phyloP scores from a whole-genome alignment of 768 basidiomycete species.

The Tephrocybe sp. region DNA sequence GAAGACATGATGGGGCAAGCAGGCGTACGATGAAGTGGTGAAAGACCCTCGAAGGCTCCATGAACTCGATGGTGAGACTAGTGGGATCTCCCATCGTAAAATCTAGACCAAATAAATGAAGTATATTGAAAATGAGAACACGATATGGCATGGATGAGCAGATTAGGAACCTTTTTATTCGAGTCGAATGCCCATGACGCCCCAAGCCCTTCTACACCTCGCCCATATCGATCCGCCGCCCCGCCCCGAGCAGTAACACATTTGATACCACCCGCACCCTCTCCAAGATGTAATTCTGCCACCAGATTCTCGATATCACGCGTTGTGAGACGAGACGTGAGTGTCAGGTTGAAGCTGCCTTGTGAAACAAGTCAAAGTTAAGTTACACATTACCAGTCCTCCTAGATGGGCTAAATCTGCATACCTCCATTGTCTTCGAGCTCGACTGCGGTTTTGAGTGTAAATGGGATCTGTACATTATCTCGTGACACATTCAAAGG shows the following conservation, averaged over 20 bases:
- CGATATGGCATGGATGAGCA: not conserved
- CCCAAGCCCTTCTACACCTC: slow-evolving; percentile 25
- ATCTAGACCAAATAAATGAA: slow-evolving; percentile 38
- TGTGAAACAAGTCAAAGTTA: slow-evolving; percentile 2
- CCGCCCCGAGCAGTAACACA: slow-evolving; percentile 60
- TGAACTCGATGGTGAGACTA: slow-evolving; percentile 60
- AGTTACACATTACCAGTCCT: not conserved
- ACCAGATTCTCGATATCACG: slow-evolving; percentile 69
- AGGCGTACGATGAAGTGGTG: slow-evolving; percentile 22
- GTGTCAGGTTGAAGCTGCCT: slow-evolving; percentile 61
- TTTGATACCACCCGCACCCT: slow-evolving; percentile 68
- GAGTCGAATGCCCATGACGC: slow-evolving; percentile 84
- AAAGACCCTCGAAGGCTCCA: slow-evolving; percentile 81
- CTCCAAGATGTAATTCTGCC: slow-evolving; percentile 73
- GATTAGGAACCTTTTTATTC: slow-evolving; percentile 46
- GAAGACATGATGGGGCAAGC: not conserved
- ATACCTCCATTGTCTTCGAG: slow-evolving; percentile 41
- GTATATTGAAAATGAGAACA: not conserved
- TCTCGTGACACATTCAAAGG: slow-evolving; percentile 29
- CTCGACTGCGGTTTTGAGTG: slow-evolving; percentile 47
- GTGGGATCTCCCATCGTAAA: slow-evolving; percentile 77
- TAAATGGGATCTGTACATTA: slow-evolving; percentile 48
- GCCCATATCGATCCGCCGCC: slow-evolving; percentile 27
- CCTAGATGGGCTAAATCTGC: slow-evolving; percentile 9
- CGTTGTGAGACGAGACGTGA: slow-evolving; percentile 61